A percentile compares a stretch with the other conserved stretches of the same genome.
Evolutionary conservation across 495 filamentous ascomycete genomes (phyloP).

Genomic region (Ascobolus immersus): DNA sequence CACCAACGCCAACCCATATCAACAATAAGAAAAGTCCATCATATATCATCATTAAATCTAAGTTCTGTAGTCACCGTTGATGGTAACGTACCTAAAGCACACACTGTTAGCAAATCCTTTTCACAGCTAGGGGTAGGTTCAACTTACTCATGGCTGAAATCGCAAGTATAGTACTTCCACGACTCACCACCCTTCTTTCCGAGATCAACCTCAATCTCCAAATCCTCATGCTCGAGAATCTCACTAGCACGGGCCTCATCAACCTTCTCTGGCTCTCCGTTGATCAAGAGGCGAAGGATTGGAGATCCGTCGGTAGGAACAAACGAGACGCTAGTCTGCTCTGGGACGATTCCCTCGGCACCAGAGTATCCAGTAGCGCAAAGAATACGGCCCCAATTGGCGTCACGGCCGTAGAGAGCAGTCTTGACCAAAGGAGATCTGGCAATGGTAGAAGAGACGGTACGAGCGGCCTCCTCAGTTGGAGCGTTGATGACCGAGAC

Average conservation of each 20-base stretch:
- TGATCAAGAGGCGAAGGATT: conserved; percentile 59
- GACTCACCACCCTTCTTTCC: conserved; percentile 41
- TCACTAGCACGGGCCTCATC: conserved; percentile 65
- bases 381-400: conserved; percentile 94
- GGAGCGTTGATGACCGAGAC: conserved; percentile 64
- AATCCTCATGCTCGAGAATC: conserved; percentile 65
- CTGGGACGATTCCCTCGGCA: conserved; percentile 41
- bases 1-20: no score
- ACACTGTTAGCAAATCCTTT: not conserved
- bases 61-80: conserved; percentile 78
- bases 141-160: conserved; percentile 90
- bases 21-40: no score
- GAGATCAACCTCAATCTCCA: conserved; percentile 57
- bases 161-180: conserved; percentile 81
- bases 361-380: conserved; percentile 82
- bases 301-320: conserved; percentile 59
- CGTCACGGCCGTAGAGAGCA: conserved; percentile 84
- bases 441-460: conserved; percentile 71
- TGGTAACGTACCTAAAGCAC: conserved; percentile 27
- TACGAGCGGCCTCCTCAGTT: conserved; percentile 3
- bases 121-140: not conserved
- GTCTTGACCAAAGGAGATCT: conserved; percentile 89
- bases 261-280: conserved; percentile 79
- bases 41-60: conserved; percentile 15
- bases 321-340: conserved; percentile 77